phyloP scores from a whole-genome alignment of 2,329 filamentous ascomycete species.

The Ophiostoma sp. region DNA sequence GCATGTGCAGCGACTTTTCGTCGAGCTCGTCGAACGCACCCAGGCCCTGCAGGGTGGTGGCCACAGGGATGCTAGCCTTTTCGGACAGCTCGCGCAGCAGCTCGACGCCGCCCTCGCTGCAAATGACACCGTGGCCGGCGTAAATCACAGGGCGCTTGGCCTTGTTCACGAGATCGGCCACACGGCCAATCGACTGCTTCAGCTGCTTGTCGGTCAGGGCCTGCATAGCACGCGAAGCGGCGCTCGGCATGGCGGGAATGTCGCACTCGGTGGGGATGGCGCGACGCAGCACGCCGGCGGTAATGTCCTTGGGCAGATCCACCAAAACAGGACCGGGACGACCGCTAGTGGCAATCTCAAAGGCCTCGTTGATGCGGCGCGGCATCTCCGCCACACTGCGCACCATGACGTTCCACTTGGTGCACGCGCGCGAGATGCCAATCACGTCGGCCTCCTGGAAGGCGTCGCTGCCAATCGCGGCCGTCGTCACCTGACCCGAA shows the following conservation, averaged over 20 bases:
- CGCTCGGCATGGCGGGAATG: conserved; percentile 78
- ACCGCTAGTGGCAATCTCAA: conserved; percentile 94
- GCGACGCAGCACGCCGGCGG: conserved; percentile 75
- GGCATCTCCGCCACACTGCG: conserved; percentile 93
- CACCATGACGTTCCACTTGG: conserved; percentile 99
- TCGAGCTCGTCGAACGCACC: conserved; percentile 92
- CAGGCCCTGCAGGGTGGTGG: conserved; percentile 90
- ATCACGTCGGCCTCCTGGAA: conserved; percentile 97
- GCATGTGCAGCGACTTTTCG: conserved; percentile 93
- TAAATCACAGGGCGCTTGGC: conserved; percentile 96
- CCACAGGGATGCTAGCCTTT: conserved; percentile 89
- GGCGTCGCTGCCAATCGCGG: conserved; percentile 88
- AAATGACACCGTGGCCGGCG: conserved; percentile 86
- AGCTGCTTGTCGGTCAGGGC: conserved; percentile 73
- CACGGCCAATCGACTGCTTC: conserved; percentile 69
- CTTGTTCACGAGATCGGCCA: conserved; percentile 79
- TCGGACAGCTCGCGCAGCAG: conserved; percentile 84
- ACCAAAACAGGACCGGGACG: conserved; percentile 93
- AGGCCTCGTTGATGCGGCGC: conserved; percentile 92
- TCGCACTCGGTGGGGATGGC: conserved; percentile 77
- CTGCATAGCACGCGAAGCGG: conserved; percentile 78
- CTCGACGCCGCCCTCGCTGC: conserved; percentile 73
- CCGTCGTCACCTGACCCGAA: conserved; percentile 86
- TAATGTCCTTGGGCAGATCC: conserved; percentile 95
- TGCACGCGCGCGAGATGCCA: conserved; percentile 91